Conservation (phyloP, 1,284 basidiomycete species). For the Rhodotorula sp. region DNA sequence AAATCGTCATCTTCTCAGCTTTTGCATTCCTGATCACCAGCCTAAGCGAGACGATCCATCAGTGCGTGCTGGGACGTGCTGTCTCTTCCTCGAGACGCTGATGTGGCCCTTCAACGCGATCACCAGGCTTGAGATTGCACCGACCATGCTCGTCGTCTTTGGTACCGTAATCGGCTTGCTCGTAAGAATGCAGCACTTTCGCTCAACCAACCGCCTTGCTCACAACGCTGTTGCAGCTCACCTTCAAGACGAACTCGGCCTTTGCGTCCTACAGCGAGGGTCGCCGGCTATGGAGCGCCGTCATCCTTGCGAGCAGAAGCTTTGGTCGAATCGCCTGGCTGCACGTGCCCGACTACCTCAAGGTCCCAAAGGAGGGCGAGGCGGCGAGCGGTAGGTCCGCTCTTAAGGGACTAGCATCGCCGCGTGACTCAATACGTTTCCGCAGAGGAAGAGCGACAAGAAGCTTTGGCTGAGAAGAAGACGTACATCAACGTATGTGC, state of each 20-base stretch:
- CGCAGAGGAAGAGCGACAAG: neutral
- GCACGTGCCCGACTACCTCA: neutral
- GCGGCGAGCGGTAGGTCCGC: neutral
- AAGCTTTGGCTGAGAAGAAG: slow-evolving; percentile 20
- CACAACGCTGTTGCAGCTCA: slow-evolving; percentile 51
- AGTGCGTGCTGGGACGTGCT: neutral
- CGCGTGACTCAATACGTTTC: too few relatives aligned
- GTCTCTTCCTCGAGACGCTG: neutral
- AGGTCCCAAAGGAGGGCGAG: neutral
- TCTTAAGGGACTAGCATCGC: too few relatives aligned
- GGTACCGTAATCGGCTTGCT: slow-evolving; percentile 57
- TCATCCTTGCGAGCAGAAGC: slow-evolving; percentile 62
- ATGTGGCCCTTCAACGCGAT: neutral
- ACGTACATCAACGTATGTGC: slow-evolving; percentile 32
- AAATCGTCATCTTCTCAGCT: slow-evolving; percentile 12
- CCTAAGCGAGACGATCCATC: neutral
- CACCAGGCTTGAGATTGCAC: neutral
- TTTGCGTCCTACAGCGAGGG: slow-evolving; percentile 77
- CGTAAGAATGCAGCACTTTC: neutral
- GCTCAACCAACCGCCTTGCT: slow-evolving; percentile 61
- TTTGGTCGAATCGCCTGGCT: slow-evolving; percentile 55
- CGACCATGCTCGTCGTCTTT: slow-evolving; percentile 48
- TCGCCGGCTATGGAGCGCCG: slow-evolving; percentile 66
- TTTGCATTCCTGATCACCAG: neutral
- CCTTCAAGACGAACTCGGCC: slow-evolving; percentile 63